Evolutionary conservation across 495 filamentous ascomycete species (phyloP).

Genomic region (Penicillium tannophilum): DNA sequence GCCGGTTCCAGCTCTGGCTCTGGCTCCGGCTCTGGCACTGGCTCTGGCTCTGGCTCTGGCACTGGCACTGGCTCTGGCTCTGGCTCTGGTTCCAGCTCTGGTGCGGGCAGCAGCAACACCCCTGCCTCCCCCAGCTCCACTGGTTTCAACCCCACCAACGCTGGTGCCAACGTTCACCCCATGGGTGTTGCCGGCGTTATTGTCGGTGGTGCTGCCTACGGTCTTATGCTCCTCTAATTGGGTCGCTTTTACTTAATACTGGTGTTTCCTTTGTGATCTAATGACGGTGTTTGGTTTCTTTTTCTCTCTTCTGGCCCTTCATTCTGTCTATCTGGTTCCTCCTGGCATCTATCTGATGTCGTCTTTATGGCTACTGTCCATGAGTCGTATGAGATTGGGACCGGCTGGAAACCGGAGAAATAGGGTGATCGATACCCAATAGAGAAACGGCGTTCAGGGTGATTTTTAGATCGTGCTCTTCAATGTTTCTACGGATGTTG

Average conservation of each 20-base stretch:
- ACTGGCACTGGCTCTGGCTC: constrained; percentile 15
- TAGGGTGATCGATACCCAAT: background rate
- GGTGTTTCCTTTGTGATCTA: constrained; percentile 5
- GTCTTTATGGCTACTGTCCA: constrained; percentile 24
- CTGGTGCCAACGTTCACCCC: constrained; percentile 34
- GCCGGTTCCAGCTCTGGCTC: constrained; percentile 10
- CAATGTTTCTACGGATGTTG: constrained; percentile 9
- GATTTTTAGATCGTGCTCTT: constrained; percentile 14
- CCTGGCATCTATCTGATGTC: background rate
- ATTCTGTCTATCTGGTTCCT: background rate
- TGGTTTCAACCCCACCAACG: constrained; percentile 30
- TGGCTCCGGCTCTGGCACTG: constrained; percentile 9
- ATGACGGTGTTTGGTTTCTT: constrained; percentile 16
- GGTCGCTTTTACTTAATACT: constrained; percentile 13
- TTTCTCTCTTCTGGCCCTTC: constrained; percentile 2
- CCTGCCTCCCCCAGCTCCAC: constrained; percentile 28
- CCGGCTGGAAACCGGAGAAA: background rate
- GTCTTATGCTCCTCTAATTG: constrained; percentile 31
- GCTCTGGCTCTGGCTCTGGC: too few relatives aligned
- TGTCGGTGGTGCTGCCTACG: constrained; percentile 34
- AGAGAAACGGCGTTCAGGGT: constrained; percentile 18
- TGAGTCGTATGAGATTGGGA: background rate
- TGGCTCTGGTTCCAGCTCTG: constrained; percentile 7
- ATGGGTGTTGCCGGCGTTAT: constrained; percentile 26
- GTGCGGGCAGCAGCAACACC: constrained; percentile 14